Conservation (phyloP, 2,329 filamentous ascomycete species). For the Hypoxylon rubiginosum region DNA sequence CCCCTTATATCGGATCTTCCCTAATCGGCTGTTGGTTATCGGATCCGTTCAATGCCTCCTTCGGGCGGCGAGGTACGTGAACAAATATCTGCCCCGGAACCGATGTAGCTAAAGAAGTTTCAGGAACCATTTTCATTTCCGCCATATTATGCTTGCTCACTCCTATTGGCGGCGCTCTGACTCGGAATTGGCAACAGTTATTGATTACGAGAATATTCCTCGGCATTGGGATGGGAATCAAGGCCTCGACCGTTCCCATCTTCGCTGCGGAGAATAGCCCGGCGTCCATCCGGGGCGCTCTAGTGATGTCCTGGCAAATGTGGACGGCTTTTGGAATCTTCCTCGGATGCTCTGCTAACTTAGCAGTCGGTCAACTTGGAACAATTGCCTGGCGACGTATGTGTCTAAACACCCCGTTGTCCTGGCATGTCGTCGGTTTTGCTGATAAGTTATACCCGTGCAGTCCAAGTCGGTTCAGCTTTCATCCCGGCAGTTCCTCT, state of each 20-base stretch:
- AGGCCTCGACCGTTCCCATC: slow-evolving; percentile 69
- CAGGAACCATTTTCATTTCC: slow-evolving; percentile 67
- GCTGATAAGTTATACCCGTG: slow-evolving; percentile 11
- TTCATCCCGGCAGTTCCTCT: slow-evolving; percentile 45
- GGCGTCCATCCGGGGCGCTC: slow-evolving; percentile 71
- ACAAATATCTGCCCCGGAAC: neutral
- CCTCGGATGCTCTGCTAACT: slow-evolving; percentile 68
- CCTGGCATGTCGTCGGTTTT: neutral
- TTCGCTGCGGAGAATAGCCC: slow-evolving; percentile 77
- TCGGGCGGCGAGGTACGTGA: slow-evolving; percentile 71
- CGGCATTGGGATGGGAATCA: slow-evolving; percentile 77
- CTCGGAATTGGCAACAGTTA: slow-evolving; percentile 69
- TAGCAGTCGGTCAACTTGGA: slow-evolving; percentile 69
- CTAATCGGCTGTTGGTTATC: slow-evolving; percentile 79
- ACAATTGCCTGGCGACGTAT: slow-evolving; percentile 53
- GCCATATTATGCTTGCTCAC: slow-evolving; percentile 70
- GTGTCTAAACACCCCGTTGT: slow-evolving; percentile 11
- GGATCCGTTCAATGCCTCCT: slow-evolving; percentile 74
- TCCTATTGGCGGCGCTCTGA: slow-evolving; percentile 62
- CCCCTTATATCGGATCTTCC: slow-evolving; percentile 74
- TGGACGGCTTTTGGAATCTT: slow-evolving; percentile 66
- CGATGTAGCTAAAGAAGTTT: slow-evolving; percentile 3
- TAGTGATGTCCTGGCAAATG: slow-evolving; percentile 79
- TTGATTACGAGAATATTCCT: slow-evolving; percentile 76
- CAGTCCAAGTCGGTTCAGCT: slow-evolving; percentile 46